Conservation (phyloP, 2,329 filamentous ascomycete species). For the Fusarium protoensiforme region DNA sequence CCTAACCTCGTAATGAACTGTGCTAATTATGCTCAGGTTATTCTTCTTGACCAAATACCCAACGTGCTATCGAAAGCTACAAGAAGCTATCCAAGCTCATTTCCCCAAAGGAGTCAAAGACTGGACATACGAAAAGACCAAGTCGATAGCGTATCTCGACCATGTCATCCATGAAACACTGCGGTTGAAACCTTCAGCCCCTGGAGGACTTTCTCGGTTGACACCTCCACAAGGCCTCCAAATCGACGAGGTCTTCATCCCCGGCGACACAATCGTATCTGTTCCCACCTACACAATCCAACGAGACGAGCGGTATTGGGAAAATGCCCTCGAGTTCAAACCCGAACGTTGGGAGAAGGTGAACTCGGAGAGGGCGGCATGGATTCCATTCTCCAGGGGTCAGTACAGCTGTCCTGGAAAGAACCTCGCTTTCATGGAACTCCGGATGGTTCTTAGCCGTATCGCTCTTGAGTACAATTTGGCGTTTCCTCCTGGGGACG, state of each 20-base stretch:
- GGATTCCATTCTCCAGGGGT: slow-evolving; percentile 8
- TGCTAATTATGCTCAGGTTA: not conserved
- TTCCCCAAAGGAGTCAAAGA: not conserved
- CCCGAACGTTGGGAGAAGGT: not conserved
- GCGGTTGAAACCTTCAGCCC: not conserved
- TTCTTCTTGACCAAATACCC: not conserved
- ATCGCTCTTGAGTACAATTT: not conserved
- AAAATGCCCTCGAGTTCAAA: not conserved
- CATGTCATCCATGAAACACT: not conserved
- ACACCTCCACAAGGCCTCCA: not conserved
- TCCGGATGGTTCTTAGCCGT: slow-evolving; percentile 1
- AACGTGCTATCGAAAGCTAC: not conserved
- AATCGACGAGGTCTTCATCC: not conserved
- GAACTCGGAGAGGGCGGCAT: not conserved
- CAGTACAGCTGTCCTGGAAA: slow-evolving; percentile 1
- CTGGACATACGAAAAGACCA: not conserved
- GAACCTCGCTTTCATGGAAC: not conserved
- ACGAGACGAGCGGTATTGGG: not conserved
- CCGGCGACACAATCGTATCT: not conserved
- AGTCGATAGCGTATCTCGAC: not conserved
- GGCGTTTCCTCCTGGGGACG: not conserved
- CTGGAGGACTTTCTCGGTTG: not conserved
- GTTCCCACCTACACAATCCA: not conserved
- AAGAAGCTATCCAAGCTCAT: not conserved
- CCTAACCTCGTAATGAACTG: too few relatives aligned